Conservation (phyloP, 2,329 filamentous ascomycete species). For the Lachnellula willkommii region DNA sequence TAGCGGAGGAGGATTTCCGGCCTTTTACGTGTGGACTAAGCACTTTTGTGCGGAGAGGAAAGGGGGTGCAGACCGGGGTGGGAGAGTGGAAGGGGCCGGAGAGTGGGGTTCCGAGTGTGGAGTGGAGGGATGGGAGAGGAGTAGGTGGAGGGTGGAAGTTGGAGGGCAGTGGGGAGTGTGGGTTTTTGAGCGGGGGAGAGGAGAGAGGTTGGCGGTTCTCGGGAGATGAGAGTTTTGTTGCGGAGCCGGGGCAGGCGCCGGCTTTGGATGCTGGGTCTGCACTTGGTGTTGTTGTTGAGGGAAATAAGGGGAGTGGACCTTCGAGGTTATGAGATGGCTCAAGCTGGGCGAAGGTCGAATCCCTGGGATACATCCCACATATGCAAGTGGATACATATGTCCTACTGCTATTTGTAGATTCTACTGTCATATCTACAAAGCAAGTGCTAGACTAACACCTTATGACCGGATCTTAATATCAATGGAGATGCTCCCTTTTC, state of each 20-base stretch:
- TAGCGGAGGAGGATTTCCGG: constrained; percentile 71
- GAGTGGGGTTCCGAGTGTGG: constrained; percentile 35
- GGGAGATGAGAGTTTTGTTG: constrained; percentile 52
- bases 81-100: constrained; percentile 37
- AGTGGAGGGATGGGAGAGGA: constrained; percentile 56
- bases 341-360: background rate
- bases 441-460: too few species aligned
- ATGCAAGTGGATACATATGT: too few species aligned
- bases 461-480: too few species aligned
- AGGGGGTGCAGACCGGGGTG: constrained; percentile 29
- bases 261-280: constrained; percentile 30
- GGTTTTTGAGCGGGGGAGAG: constrained; percentile 70
- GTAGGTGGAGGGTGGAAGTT: constrained; percentile 77
- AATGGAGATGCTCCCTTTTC: too few species aligned
- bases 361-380: background rate
- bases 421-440: too few species aligned
- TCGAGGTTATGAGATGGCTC: constrained; percentile 11
- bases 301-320: constrained; percentile 10
- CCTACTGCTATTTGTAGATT: too few species aligned
- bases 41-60: constrained; percentile 52
- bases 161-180: constrained; percentile 75
- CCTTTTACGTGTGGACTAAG: constrained; percentile 81
- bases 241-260: constrained; percentile 19
- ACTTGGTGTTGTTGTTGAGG: constrained; percentile 34
- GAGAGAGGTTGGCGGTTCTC: constrained; percentile 74